Evolutionary conservation across 2,329 filamentous ascomycete species (phyloP).

Genomic region (Clonostachys rhizophaga): DNA sequence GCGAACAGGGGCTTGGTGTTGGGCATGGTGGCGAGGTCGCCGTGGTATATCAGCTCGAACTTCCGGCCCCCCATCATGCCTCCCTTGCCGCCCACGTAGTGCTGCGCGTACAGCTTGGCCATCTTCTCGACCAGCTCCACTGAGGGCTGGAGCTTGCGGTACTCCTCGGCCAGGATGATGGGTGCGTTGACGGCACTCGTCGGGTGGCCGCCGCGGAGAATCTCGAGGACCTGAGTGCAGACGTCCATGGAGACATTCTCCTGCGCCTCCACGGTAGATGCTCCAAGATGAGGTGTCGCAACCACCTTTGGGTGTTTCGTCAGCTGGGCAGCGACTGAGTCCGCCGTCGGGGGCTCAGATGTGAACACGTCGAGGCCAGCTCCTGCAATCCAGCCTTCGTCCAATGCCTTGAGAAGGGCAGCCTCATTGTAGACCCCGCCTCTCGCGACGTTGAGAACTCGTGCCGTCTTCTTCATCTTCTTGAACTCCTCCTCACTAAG

Average conservation of each 20-base stretch:
- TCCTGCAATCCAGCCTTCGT: conserved; percentile 67
- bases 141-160: conserved; percentile 71
- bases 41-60: conserved; percentile 76
- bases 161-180: conserved; percentile 76
- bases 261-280: conserved; percentile 77
- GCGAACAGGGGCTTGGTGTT: conserved; percentile 78
- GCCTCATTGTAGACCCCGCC: conserved; percentile 78
- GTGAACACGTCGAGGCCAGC: conserved; percentile 80
- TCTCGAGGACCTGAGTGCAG: conserved; percentile 72
- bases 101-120: conserved; percentile 74
- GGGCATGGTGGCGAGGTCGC: conserved; percentile 63
- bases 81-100: conserved; percentile 46
- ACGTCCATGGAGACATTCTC: conserved; percentile 82
- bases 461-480: conserved; percentile 68
- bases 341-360: conserved; percentile 57
- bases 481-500: conserved; percentile 62
- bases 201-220: conserved; percentile 68
- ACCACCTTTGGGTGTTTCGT: conserved; percentile 68
- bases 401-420: conserved; percentile 65
- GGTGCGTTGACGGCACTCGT: conserved; percentile 77
- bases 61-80: conserved; percentile 54
- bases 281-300: conserved; percentile 74
- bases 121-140: conserved; percentile 75
- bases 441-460: conserved; percentile 74
- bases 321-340: conserved; percentile 56